Conservation (phyloP, 139 green algal species). For the Auxenochlorella protothecoides region DNA sequence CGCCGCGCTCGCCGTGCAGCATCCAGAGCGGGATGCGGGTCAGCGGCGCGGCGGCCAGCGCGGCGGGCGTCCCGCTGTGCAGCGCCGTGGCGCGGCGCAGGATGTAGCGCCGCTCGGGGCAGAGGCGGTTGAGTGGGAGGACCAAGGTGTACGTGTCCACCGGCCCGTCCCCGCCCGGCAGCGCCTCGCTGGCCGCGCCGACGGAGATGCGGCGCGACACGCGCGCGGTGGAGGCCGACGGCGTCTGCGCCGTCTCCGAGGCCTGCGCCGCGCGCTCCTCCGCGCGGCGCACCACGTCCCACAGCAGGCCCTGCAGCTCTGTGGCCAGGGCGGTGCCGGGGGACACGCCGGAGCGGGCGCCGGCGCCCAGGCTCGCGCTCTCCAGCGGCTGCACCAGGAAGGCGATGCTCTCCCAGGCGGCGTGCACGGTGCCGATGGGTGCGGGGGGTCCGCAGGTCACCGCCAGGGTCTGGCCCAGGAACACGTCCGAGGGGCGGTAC, state of each 20-base stretch:
- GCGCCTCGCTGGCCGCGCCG: neutral
- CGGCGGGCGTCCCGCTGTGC: conserved; percentile 8
- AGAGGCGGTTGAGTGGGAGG: conserved; percentile 25
- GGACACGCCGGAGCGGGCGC: too few species aligned
- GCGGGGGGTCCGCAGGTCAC: conserved; percentile 11
- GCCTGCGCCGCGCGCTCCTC: conserved; percentile 6
- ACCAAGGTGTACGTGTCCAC: conserved; percentile 16
- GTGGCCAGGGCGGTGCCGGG: neutral
- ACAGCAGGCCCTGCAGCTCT: conserved; percentile 7
- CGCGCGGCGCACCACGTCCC: neutral
- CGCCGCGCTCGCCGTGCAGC: conserved; percentile 47
- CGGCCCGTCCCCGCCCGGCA: neutral
- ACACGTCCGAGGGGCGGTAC: conserved; percentile 28
- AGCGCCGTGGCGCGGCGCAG: conserved; percentile 1
- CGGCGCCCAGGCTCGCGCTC: too few species aligned
- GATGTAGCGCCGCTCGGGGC: conserved; percentile 26
- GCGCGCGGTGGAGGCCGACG: neutral
- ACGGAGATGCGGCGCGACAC: neutral
- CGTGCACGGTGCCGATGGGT: neutral
- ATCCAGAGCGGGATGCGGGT: conserved; percentile 54
- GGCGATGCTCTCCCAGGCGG: conserved; percentile 6
- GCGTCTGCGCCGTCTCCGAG: conserved; percentile 1
- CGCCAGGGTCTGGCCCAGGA: conserved; percentile 29
- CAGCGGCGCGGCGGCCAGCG: conserved; percentile 7
- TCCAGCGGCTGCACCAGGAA: conserved; percentile 9